phyloP scores from a whole-genome alignment of 805 yeast genomes.

The Lipomyces spencermartinsiae region DNA sequence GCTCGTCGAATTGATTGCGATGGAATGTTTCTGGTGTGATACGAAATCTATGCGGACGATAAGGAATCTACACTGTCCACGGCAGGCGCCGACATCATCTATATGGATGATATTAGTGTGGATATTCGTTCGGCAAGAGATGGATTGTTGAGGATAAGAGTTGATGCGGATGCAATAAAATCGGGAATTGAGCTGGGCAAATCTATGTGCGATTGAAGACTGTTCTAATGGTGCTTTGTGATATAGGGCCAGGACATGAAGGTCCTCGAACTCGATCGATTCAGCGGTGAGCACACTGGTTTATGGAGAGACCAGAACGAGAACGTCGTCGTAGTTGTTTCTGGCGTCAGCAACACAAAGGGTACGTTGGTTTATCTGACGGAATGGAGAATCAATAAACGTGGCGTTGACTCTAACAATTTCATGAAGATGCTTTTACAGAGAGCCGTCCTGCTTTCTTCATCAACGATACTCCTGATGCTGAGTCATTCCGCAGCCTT shows the following conservation, averaged over 20 bases:
- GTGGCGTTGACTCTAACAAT: background rate
- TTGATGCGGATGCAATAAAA: background rate
- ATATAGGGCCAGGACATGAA: slow-evolving; percentile 38
- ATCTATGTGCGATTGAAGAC: too few species aligned
- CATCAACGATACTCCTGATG: slow-evolving; percentile 37
- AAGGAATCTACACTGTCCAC: background rate
- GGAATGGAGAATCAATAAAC: background rate
- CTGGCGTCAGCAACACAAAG: slow-evolving; percentile 36
- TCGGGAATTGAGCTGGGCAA: too few species aligned
- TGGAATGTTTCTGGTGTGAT: background rate
- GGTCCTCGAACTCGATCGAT: slow-evolving; percentile 38
- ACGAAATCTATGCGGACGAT: background rate
- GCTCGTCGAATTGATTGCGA: background rate
- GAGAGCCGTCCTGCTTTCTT: slow-evolving; percentile 36
- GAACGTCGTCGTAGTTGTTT: slow-evolving; percentile 37
- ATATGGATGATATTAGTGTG: background rate
- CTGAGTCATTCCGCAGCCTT: slow-evolving; percentile 34
- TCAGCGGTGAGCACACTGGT: slow-evolving; percentile 38
- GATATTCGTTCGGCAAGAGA: background rate
- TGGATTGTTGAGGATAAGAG: background rate
- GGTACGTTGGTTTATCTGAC: slow-evolving; percentile 16
- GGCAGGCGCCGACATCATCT: background rate
- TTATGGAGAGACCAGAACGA: slow-evolving; percentile 37
- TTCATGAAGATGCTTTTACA: slow-evolving; percentile 30
- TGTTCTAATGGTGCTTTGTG: background rate